phyloP scores from a whole-genome alignment of 805 yeast genomes.

The Ogataea siamensis region DNA sequence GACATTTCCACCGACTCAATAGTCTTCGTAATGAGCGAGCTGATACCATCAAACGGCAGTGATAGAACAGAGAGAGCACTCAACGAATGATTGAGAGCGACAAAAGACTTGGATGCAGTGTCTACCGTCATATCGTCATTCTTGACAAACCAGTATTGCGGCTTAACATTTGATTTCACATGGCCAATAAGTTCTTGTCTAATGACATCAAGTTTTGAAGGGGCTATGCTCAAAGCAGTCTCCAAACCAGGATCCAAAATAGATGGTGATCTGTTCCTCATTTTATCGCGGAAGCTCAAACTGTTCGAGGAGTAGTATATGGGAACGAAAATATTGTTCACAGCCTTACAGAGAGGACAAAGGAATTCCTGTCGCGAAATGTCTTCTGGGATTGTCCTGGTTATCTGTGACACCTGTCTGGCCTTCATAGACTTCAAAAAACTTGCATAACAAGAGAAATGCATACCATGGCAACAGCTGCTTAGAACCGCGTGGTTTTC shows the following conservation, averaged over 20 bases:
- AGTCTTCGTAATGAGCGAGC: slow-evolving; percentile 45
- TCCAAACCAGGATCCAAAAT: slow-evolving; percentile 17
- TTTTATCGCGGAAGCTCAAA: slow-evolving; percentile 21
- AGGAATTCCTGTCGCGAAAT: slow-evolving; percentile 67
- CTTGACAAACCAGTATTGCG: slow-evolving; percentile 31
- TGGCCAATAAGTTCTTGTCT: slow-evolving; percentile 22
- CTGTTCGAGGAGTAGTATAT: slow-evolving; percentile 55
- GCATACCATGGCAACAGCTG: slow-evolving; percentile 96
- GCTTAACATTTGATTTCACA: slow-evolving; percentile 24
- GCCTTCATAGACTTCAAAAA: slow-evolving; percentile 55
- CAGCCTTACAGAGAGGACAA: slow-evolving; percentile 89
- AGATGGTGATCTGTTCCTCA: slow-evolving; percentile 11
- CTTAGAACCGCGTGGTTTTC: slow-evolving; percentile 51
- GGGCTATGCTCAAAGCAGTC: slow-evolving; percentile 6
- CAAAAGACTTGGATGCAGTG: slow-evolving; percentile 22
- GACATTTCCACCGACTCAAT: slow-evolving; percentile 66
- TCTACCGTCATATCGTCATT: slow-evolving; percentile 20
- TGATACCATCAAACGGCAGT: slow-evolving; percentile 33
- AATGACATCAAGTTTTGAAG: slow-evolving; percentile 15
- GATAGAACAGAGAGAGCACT: slow-evolving; percentile 24
- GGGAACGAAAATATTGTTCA: slow-evolving; percentile 83
- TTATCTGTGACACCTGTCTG: slow-evolving; percentile 63
- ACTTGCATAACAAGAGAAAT: slow-evolving; percentile 68
- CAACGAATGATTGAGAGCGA: slow-evolving; percentile 27
- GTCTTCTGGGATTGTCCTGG: slow-evolving; percentile 79